Base-by-base conservation (phyloP, 352 stramenopile species). In the Globisporangium canariense region DNA sequence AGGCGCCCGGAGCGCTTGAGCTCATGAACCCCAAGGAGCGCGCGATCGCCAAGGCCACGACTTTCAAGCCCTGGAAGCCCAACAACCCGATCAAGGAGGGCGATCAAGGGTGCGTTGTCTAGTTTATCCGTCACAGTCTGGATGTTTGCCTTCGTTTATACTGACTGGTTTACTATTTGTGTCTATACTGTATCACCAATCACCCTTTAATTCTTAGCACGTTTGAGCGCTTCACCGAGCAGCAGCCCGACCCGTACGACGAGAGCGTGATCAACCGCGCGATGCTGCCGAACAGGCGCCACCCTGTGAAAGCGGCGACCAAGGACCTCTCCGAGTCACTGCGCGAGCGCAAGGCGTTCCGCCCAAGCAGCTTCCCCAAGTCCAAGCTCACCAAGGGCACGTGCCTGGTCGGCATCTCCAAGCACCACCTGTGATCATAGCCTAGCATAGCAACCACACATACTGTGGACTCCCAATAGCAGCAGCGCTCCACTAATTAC, bases 1-100 rank as follows among this genome's bases (percentile, higher is more conserved):
- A 86, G 49, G 75, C 75, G 0, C 78, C 75, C 16, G 81, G 78
- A 4, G 68, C 71, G 40, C 66, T 78, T n/a, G 83, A 89, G 41
- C 67, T 86, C 18, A 87, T 93, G 76, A 91, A 89, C 61, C 83
- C 81, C 1, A 90, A 90, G 55, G 83, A 91, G 62, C 78, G 83
- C 16, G 83, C 81, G 30, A 66, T 67, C 16, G 78, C 81, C 11
- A 65, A 68, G 3, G 80, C 83, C 9, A 54, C 75, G 28, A 86
- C 75, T 13, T 89, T 75, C 72, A 89, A 89, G 47, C 67, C 81
- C 11, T 93, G 83, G 83, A 81, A 76, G 38, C 81, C 83, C 28
- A 90, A 81, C 56, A 75, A 93, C 58, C 76, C 77, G 16, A 76
- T 83, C 58, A 92, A 92, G 60, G 58, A 74, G 0, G 81, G 83